Evolutionary conservation across 1,284 basidiomycete genomes (phyloP).

Genomic region (Meira nashicola): DNA sequence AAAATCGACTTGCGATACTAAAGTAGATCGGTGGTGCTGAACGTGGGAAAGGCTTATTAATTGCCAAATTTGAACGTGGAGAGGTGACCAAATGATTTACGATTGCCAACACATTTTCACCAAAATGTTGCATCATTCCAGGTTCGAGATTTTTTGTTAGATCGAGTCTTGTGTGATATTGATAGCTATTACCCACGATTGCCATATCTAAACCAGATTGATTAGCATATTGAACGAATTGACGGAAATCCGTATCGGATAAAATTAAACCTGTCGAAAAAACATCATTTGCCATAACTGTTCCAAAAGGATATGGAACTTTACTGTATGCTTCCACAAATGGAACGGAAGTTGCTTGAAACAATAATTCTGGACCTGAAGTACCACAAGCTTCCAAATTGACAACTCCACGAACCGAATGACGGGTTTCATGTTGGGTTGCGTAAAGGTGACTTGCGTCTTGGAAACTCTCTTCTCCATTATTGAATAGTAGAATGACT

Average conservation of each 20-base stretch:
- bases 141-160: slow-evolving; percentile 73
- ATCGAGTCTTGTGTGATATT: slow-evolving; percentile 87
- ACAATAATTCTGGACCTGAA: slow-evolving; percentile 80
- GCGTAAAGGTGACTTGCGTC: slow-evolving; percentile 74
- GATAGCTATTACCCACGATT: slow-evolving; percentile 83
- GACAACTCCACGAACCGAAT: slow-evolving; percentile 75
- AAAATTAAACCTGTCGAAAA: slow-evolving; percentile 87
- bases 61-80: slow-evolving; percentile 44
- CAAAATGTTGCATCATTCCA: slow-evolving; percentile 81
- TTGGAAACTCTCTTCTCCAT: slow-evolving; percentile 81
- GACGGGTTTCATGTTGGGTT: slow-evolving; percentile 45
- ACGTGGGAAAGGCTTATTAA: slow-evolving; percentile 19
- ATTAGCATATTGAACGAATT: slow-evolving; percentile 80
- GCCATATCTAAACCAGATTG: slow-evolving; percentile 69
- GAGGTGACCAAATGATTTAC: slow-evolving; percentile 67
- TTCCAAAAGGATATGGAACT: slow-evolving; percentile 84
- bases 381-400: slow-evolving; percentile 92
- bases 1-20: slow-evolving; percentile 51
- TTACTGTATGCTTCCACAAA: slow-evolving; percentile 88
- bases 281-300: slow-evolving; percentile 85
- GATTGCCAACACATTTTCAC: slow-evolving; percentile 69
- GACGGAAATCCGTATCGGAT: slow-evolving; percentile 58
- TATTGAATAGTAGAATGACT: slow-evolving; percentile 87
- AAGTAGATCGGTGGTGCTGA: slow-evolving; percentile 67
- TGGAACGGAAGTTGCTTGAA: slow-evolving; percentile 88